Conservation (phyloP, 2,329 filamentous ascomycete species). For the Cladosporium sp. region DNA sequence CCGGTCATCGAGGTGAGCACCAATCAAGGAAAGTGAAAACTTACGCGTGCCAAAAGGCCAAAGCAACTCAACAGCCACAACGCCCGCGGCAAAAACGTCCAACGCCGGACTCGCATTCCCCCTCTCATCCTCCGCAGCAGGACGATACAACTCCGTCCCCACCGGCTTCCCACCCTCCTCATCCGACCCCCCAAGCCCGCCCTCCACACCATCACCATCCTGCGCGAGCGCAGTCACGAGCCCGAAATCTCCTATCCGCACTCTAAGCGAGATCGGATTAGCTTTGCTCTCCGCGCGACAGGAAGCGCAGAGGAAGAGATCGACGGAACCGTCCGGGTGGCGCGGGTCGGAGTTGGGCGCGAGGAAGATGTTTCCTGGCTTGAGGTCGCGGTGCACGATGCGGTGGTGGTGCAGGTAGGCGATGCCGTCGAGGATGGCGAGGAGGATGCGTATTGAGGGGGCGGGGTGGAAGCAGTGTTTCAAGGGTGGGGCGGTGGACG, state of each 20-base stretch:
- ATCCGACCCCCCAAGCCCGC: background rate
- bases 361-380: constrained; percentile 65
- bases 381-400: constrained; percentile 64
- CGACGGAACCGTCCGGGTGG: constrained; percentile 37
- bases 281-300: constrained; percentile 34
- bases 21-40: background rate
- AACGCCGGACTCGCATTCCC: constrained; percentile 46
- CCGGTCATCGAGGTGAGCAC: too few relatives aligned
- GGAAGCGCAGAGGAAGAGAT: constrained; percentile 42
- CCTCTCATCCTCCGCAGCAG: constrained; percentile 33
- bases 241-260: constrained; percentile 66
- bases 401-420: constrained; percentile 59
- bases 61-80: constrained; percentile 60
- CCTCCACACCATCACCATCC: constrained; percentile 7
- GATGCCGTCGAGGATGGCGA: constrained; percentile 58
- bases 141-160: constrained; percentile 61
- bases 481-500: constrained; percentile 19
- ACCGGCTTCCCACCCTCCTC: constrained; percentile 35
- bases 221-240: constrained; percentile 54
- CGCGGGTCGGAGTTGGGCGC: constrained; percentile 38
- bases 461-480: constrained; percentile 61
- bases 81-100: constrained; percentile 59
- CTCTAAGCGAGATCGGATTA: constrained; percentile 28
- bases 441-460: constrained; percentile 54
- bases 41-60: constrained; percentile 46